phyloP scores from a whole-genome alignment of 805 yeast genomes.

The Kuraishia borneana region DNA sequence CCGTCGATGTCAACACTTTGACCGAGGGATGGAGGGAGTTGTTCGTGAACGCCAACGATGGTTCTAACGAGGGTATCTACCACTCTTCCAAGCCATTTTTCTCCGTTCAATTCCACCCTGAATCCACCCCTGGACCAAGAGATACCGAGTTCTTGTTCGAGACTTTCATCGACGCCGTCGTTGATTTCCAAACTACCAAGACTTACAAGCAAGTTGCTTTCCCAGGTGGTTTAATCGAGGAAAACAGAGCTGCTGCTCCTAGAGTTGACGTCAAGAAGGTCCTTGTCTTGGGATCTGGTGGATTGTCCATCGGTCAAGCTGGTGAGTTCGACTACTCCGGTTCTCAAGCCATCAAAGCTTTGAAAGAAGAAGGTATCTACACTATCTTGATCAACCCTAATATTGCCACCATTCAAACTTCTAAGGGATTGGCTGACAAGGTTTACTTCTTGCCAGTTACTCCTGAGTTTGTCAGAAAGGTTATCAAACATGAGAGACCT shows the following conservation, averaged over 20 bases:
- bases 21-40: conserved; percentile 81
- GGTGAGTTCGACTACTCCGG: conserved; percentile 99
- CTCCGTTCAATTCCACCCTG: conserved; percentile 99
- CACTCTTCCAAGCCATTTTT: conserved; percentile 80
- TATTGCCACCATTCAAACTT: conserved; percentile 97
- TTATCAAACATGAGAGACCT: conserved; percentile 88
- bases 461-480: conserved; percentile 92
- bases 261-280: conserved; percentile 81
- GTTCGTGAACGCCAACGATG: conserved; percentile 92
- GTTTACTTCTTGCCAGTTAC: conserved; percentile 97
- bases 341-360: conserved; percentile 96
- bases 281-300: conserved; percentile 94
- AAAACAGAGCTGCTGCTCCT: conserved; percentile 68
- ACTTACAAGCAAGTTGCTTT: conserved; percentile 63
- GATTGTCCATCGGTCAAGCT: conserved; percentile 97
- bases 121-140: conserved; percentile 98
- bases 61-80: conserved; percentile 97
- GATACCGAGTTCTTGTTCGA: conserved; percentile 97
- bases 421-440: conserved; percentile 95
- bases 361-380: conserved; percentile 95
- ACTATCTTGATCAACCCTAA: conserved; percentile 94
- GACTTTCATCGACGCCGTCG: conserved; percentile 76
- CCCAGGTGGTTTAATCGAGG: conserved; percentile 81
- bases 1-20: conserved; percentile 78
- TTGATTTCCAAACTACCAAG: conserved; percentile 46